These are phyloP conservation scores for Naganishia kalamii DNA, from an alignment of 768 basidiomycete species.

Conservation along the genomic window DNA sequence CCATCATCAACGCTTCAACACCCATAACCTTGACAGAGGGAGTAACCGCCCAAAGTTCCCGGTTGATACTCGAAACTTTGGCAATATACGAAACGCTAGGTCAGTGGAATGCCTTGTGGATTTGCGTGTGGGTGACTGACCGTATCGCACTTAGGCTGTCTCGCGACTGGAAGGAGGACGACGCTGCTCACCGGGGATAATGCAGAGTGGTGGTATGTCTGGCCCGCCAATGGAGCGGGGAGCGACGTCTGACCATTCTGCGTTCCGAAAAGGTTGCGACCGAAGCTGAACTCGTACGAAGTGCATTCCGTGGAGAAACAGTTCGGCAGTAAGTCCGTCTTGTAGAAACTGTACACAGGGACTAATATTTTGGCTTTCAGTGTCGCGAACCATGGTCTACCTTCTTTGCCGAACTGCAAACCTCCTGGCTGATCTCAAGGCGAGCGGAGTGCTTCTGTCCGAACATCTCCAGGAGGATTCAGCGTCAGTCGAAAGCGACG, in stretches of 20 bases:
- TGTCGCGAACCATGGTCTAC: slow-evolving; percentile 43
- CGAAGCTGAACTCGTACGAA: slow-evolving; percentile 45
- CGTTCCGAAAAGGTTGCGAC: slow-evolving; percentile 42
- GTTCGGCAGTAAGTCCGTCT: slow-evolving; percentile 47
- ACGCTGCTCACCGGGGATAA: slow-evolving; percentile 43
- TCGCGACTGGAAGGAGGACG: slow-evolving; percentile 47
- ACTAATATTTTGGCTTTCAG: slow-evolving; percentile 15
- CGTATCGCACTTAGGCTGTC: slow-evolving; percentile 43
- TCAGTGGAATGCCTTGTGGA: slow-evolving; percentile 26
- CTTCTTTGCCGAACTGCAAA: slow-evolving; percentile 36
- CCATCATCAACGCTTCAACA: slow-evolving; percentile 39
- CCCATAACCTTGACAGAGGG: slow-evolving; percentile 36
- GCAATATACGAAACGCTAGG: slow-evolving; percentile 51
- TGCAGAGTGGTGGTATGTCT: slow-evolving; percentile 48
- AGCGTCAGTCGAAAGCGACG: neutral
- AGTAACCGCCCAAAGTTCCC: slow-evolving; percentile 44
- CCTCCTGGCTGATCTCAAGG: slow-evolving; percentile 30
- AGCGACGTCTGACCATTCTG: too few relatives aligned
- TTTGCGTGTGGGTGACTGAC: neutral
- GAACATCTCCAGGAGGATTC: slow-evolving; percentile 16
- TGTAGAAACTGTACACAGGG: neutral
- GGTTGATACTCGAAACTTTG: slow-evolving; percentile 50
- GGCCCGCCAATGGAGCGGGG: too few relatives aligned
- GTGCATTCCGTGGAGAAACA: slow-evolving; percentile 51
- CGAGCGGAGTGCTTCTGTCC: slow-evolving; percentile 24